Conservation (phyloP, 202 grass and related monocot genomes). For the Musa balbisiana region DNA sequence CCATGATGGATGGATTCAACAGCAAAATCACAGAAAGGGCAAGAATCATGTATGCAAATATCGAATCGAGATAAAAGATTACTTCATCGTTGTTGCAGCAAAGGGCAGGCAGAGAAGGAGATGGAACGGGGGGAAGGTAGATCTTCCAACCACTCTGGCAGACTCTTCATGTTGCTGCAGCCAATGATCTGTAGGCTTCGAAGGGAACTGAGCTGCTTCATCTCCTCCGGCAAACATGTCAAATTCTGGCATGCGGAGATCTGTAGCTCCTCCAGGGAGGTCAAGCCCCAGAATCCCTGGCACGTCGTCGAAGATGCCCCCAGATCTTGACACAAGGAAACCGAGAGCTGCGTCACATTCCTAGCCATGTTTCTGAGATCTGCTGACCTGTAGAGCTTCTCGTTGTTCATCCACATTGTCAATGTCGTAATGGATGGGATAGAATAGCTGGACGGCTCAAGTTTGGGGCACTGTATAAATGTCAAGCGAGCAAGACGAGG, state of each 20-base stretch:
- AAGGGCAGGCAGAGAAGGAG: neutral
- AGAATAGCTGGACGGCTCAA: neutral
- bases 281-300: neutral
- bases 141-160: neutral
- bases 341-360: neutral
- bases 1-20: too few species aligned
- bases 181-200: neutral
- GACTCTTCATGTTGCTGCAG: neutral
- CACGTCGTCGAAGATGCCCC: neutral
- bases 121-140: neutral
- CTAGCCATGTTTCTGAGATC: neutral
- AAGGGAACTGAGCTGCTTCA: neutral
- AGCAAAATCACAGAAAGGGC: too few species aligned
- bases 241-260: neutral
- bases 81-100: neutral
- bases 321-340: neutral
- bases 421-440: neutral
- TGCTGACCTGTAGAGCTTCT: neutral
- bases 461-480: neutral
- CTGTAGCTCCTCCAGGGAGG: neutral
- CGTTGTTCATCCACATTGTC: constrained; percentile 4
- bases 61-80: too few species aligned
- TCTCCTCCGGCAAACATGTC: neutral
- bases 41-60: too few species aligned
- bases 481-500: neutral